Percentiles rank a stretch among this genome's conserved stretches.
phyloP scores from a whole-genome alignment of 225 moss, liverwort and hornwort species.

The Physcomitrellopsis africana region DNA sequence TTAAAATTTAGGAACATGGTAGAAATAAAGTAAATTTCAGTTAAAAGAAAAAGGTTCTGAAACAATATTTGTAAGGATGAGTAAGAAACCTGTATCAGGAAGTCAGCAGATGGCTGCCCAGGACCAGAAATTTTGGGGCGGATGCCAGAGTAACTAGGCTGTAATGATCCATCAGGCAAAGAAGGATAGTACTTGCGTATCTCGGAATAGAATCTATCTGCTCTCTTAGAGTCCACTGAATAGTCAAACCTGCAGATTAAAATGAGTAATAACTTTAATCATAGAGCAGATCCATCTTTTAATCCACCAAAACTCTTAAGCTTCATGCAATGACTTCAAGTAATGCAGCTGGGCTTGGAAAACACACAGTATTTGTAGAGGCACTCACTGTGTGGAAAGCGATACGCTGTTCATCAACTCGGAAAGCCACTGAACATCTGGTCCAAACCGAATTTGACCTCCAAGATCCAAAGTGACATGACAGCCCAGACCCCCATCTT shows the following conservation, averaged over 20 bases:
- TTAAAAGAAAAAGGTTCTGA: neutral
- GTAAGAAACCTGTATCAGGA: conserved; percentile 75
- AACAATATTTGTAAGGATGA: neutral
- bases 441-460: conserved; percentile 87
- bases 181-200: conserved; percentile 86
- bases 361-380: conserved; percentile 6
- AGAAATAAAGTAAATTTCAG: neutral
- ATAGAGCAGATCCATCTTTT: neutral
- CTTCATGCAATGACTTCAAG: neutral
- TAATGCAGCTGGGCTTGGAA: neutral
- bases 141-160: conserved; percentile 87
- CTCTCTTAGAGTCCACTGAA: conserved; percentile 65
- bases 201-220: conserved; percentile 70
- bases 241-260: conserved; percentile 78
- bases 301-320: neutral
- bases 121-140: conserved; percentile 86
- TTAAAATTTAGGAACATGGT: neutral
- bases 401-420: conserved; percentile 51
- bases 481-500: conserved; percentile 92
- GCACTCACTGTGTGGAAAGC: conserved; percentile 59
- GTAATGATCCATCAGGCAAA: conserved; percentile 73
- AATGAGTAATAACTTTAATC: neutral
- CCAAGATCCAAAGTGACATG: conserved; percentile 90
- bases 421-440: conserved; percentile 97
- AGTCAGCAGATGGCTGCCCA: conserved; percentile 74